These are phyloP conservation scores for Stagonosporopsis chrysanthemi DNA, from an alignment of 2,329 filamentous ascomycete species.

Conservation along the genomic window DNA sequence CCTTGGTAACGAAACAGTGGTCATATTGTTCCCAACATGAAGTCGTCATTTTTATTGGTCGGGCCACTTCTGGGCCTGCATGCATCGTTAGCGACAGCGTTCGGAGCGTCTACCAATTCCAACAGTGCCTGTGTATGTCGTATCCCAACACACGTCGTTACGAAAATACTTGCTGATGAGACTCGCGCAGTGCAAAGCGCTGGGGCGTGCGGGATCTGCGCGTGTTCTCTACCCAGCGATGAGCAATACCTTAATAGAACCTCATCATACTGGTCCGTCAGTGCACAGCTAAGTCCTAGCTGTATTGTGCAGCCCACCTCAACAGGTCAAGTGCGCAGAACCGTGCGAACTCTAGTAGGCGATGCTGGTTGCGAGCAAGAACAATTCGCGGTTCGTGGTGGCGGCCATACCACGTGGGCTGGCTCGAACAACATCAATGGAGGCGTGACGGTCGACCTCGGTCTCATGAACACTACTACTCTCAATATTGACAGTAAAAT, in stretches of 20 bases:
- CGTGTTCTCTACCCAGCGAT: constrained; percentile 19
- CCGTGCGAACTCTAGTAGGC: constrained; percentile 22
- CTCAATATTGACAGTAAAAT: constrained; percentile 19
- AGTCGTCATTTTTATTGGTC: not conserved
- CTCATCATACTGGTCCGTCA: constrained; percentile 36
- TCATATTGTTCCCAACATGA: not conserved
- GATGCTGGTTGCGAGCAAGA: constrained; percentile 2
- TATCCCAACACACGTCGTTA: not conserved
- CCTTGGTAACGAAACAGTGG: not conserved
- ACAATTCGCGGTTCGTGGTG: constrained; percentile 39
- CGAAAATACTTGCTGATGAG: not conserved
- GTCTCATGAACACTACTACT: constrained; percentile 31
- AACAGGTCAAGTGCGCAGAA: constrained; percentile 35
- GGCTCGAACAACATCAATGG: constrained; percentile 42
- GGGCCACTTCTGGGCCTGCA: not conserved
- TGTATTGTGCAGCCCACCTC: constrained; percentile 43
- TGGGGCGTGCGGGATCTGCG: constrained; percentile 24
- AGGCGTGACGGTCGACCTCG: constrained; percentile 41
- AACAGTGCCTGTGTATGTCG: constrained; percentile 1
- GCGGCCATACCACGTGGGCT: constrained; percentile 35
- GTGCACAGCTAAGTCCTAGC: constrained; percentile 34
- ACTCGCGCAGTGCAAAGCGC: constrained; percentile 24
- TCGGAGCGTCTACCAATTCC: not conserved
- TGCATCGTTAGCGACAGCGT: not conserved
- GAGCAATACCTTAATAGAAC: constrained; percentile 27